Conservation (phyloP, 2,329 filamentous ascomycete species). For the Helotiales sp. region DNA sequence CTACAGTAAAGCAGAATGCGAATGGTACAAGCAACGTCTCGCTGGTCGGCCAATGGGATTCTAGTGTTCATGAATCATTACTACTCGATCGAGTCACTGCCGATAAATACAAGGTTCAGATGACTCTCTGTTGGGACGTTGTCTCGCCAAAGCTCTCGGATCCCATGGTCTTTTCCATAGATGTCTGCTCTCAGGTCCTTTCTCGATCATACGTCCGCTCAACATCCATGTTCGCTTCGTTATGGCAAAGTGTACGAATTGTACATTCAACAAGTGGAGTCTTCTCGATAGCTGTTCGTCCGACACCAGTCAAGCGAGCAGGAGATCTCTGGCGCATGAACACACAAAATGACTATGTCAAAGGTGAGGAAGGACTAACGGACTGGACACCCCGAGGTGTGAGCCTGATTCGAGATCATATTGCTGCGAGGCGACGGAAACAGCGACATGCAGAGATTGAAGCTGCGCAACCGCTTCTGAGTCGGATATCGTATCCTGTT, state of each 20-base stretch:
- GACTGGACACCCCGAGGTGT: constrained; percentile 89
- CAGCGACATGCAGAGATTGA: constrained; percentile 78
- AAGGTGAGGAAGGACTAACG: constrained; percentile 84
- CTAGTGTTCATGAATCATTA: constrained; percentile 86
- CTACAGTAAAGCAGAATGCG: constrained; percentile 78
- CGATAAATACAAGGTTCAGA: constrained; percentile 90
- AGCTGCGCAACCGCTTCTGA: constrained; percentile 66
- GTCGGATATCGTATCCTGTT: constrained; percentile 49
- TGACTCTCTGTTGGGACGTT: constrained; percentile 85
- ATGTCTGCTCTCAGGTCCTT: constrained; percentile 79
- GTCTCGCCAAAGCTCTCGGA: constrained; percentile 80
- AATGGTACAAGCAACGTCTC: constrained; percentile 89
- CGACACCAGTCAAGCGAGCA: constrained; percentile 85
- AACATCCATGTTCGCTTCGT: constrained; percentile 79
- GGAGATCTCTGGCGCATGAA: constrained; percentile 96
- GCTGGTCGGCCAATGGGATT: constrained; percentile 94
- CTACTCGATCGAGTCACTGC: constrained; percentile 89
- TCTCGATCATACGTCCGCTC: constrained; percentile 83
- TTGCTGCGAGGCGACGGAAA: constrained; percentile 71
- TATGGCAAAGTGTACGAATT: constrained; percentile 83
- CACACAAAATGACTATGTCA: constrained; percentile 92
- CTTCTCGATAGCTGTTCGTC: constrained; percentile 83
- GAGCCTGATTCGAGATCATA: constrained; percentile 86
- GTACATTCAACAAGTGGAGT: constrained; percentile 85
- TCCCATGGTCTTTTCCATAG: constrained; percentile 82